Percentiles rank a stretch among this genome's conserved stretches.
phyloP scores from a whole-genome alignment of 148 eudicot species.

The Polygonum aviculare region DNA sequence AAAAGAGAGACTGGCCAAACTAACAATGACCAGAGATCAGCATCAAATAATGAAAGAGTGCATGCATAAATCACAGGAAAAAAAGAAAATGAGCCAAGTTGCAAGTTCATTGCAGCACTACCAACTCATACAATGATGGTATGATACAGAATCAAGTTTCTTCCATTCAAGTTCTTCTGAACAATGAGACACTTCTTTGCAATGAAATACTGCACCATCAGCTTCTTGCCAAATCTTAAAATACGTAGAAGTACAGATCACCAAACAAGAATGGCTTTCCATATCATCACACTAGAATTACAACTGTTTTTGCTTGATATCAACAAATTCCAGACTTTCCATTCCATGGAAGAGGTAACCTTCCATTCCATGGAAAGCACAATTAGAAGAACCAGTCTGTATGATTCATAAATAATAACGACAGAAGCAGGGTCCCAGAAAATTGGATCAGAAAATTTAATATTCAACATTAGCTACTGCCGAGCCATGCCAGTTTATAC shows the following conservation, averaged over 20 bases:
- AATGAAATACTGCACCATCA: neutral
- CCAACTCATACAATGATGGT: neutral
- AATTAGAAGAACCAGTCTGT: neutral
- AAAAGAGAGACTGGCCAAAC: neutral
- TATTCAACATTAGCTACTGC: neutral
- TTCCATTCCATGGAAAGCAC: neutral
- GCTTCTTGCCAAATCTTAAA: neutral
- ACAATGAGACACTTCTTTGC: neutral
- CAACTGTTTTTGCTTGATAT: neutral
- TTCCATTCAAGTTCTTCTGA: neutral
- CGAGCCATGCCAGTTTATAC: neutral
- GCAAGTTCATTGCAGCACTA: neutral
- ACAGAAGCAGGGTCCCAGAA: neutral
- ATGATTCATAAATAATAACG: neutral
- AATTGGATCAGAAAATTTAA: neutral
- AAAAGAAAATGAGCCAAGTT: no score
- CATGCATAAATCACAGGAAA: no score
- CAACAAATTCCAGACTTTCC: neutral
- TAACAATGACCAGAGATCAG: neutral
- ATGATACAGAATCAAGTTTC: no score
- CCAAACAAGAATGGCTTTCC: neutral
- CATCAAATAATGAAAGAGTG: no score
- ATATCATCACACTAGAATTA: neutral
- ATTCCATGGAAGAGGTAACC: neutral
- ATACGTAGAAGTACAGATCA: neutral